Evolutionary conservation across 768 basidiomycete species (phyloP).

Genomic region (Pseudohyphozyma bogoriensis): DNA sequence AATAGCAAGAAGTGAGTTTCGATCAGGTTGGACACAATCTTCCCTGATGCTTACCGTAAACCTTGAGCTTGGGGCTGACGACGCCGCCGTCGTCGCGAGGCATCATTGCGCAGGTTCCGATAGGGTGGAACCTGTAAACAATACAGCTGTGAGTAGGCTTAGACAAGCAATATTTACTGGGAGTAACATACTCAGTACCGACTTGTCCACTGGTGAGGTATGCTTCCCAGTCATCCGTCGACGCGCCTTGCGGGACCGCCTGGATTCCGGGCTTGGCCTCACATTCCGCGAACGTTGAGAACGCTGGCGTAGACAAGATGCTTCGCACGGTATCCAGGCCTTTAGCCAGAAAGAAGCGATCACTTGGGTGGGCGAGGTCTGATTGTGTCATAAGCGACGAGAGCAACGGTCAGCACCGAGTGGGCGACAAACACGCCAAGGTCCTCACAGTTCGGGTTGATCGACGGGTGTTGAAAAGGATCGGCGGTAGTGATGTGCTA

Average conservation of each 20-base stretch:
- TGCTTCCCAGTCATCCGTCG: slow-evolving; percentile 52
- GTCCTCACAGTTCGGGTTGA: too few relatives aligned
- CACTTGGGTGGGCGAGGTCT: too few relatives aligned
- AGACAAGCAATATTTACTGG: neutral
- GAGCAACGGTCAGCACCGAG: too few relatives aligned
- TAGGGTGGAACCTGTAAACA: slow-evolving; percentile 7
- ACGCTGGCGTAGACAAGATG: neutral
- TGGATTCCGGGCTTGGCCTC: slow-evolving; percentile 44
- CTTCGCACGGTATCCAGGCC: too few relatives aligned
- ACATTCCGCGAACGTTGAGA: slow-evolving; percentile 2
- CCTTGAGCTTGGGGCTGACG: slow-evolving; percentile 41
- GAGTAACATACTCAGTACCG: slow-evolving; percentile 42
- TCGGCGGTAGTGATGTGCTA: too few relatives aligned
- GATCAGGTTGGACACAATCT: too few relatives aligned
- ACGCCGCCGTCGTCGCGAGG: slow-evolving; percentile 41
- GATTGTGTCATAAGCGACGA: too few relatives aligned
- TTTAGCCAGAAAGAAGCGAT: too few relatives aligned
- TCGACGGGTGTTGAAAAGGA: too few relatives aligned
- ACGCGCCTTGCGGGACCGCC: slow-evolving; percentile 47
- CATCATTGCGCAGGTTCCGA: slow-evolving; percentile 39
- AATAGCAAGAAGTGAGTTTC: too few relatives aligned
- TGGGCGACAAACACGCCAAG: too few relatives aligned
- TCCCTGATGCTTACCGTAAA: too few relatives aligned
- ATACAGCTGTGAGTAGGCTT: neutral
- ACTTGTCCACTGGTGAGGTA: slow-evolving; percentile 42